Evolutionary conservation across 108 stramenopile genomes (phyloP).

Genomic region (Nitzschia palea): DNA sequence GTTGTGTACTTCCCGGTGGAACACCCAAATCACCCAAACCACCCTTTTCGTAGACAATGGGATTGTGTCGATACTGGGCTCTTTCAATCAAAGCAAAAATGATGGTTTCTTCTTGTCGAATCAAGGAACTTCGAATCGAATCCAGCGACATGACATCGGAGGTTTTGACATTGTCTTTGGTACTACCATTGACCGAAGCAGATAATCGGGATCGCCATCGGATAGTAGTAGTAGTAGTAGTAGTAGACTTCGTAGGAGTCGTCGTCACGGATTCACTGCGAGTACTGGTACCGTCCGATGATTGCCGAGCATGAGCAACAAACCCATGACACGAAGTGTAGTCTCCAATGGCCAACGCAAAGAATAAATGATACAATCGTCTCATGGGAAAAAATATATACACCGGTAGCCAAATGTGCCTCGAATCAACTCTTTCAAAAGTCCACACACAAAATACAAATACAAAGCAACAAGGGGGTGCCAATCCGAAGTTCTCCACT

Average conservation of each 20-base stretch:
- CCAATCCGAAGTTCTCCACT: too few species aligned
- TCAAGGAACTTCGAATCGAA: slow-evolving; percentile 84
- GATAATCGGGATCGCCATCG: slow-evolving; percentile 5
- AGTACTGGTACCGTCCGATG: not conserved
- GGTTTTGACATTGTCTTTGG: slow-evolving; percentile 58
- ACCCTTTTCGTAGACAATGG: slow-evolving; percentile 77
- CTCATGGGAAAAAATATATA: not conserved
- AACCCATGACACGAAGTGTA: slow-evolving; percentile 5
- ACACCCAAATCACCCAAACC: slow-evolving; percentile 61
- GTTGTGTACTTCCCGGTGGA: slow-evolving; percentile 42
- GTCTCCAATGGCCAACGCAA: not conserved
- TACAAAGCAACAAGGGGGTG: too few species aligned
- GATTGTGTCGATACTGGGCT: slow-evolving; percentile 92
- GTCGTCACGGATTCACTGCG: too few species aligned
- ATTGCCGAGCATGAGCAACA: not conserved
- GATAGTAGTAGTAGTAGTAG: not conserved
- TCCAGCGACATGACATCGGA: slow-evolving; percentile 80
- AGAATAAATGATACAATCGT: not conserved
- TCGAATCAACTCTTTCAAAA: too few species aligned
- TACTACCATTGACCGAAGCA: slow-evolving; percentile 2
- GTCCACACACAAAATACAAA: too few species aligned
- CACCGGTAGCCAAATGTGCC: too few species aligned
- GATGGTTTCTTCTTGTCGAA: slow-evolving; percentile 97
- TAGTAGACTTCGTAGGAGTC: not conserved
- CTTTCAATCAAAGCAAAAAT: slow-evolving; percentile 98